These are phyloP conservation scores for Pyrenophora tritici-repentis DNA, from an alignment of 2,329 filamentous ascomycete species.

Conservation along the genomic window DNA sequence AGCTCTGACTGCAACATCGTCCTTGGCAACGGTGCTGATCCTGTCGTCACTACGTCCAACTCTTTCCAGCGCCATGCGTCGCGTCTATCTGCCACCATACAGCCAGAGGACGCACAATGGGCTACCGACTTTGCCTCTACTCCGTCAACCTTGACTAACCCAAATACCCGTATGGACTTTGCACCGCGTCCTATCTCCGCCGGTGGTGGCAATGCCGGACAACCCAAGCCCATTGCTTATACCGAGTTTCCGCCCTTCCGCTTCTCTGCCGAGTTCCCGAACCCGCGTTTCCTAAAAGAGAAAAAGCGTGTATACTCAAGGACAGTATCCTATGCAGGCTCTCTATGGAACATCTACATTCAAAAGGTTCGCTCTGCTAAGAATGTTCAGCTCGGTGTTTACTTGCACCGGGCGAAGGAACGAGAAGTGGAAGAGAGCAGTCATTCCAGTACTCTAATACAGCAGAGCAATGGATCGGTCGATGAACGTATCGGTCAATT, in stretches of 20 bases:
- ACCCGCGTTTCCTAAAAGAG: slow-evolving; percentile 61
- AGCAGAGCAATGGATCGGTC: slow-evolving; percentile 51
- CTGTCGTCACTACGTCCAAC: slow-evolving; percentile 55
- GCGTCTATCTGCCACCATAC: slow-evolving; percentile 57
- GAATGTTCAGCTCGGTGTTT: slow-evolving; percentile 63
- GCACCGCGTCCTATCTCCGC: slow-evolving; percentile 41
- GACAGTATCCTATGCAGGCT: slow-evolving; percentile 64
- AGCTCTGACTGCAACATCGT: slow-evolving; percentile 61
- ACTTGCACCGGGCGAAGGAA: slow-evolving; percentile 63
- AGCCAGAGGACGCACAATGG: slow-evolving; percentile 62
- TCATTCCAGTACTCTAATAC: slow-evolving; percentile 45
- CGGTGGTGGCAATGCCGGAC: slow-evolving; percentile 43
- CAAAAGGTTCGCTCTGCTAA: slow-evolving; percentile 62
- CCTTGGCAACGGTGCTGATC: slow-evolving; percentile 59
- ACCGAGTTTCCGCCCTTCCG: slow-evolving; percentile 63
- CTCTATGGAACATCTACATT: slow-evolving; percentile 66
- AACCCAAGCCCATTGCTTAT: slow-evolving; percentile 52
- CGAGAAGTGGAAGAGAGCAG: slow-evolving; percentile 55
- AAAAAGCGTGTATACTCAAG: slow-evolving; percentile 64
- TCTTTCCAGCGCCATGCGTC: slow-evolving; percentile 53
- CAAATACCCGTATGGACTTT: slow-evolving; percentile 38
- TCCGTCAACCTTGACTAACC: slow-evolving; percentile 48
- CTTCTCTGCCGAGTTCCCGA: slow-evolving; percentile 63
- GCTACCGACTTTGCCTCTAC: slow-evolving; percentile 59
- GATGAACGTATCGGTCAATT: slow-evolving; percentile 60